Evolutionary conservation across 2,329 filamentous ascomycete genomes (phyloP).

Genomic region (Raffaelea albimanens): DNA sequence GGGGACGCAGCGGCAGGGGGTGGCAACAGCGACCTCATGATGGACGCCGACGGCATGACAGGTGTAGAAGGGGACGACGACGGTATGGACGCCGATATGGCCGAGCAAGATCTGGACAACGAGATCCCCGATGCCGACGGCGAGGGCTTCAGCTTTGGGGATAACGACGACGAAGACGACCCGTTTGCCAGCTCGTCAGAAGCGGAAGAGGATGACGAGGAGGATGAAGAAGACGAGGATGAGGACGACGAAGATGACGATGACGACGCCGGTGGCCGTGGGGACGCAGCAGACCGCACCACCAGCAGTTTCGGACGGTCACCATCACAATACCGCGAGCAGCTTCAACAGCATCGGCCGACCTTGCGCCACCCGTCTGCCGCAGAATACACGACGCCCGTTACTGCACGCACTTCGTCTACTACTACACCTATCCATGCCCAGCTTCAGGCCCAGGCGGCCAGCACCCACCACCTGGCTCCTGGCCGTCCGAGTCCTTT

Average conservation of each 20-base stretch:
- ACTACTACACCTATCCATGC: too few species aligned
- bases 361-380: too few species aligned
- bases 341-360: too few species aligned
- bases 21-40: constrained; percentile 46
- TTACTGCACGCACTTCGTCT: too few species aligned
- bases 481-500: too few species aligned
- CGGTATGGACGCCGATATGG: constrained; percentile 35
- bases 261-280: constrained; percentile 18
- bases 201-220: constrained; percentile 29
- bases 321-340: not conserved
- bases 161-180: constrained; percentile 29
- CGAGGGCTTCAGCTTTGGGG: constrained; percentile 40
- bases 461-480: too few species aligned
- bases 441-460: too few species aligned
- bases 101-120: constrained; percentile 56
- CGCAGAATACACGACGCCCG: too few species aligned
- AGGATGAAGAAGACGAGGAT: constrained; percentile 26
- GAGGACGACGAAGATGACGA: not conserved
- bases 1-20: constrained; percentile 78
- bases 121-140: constrained; percentile 61
- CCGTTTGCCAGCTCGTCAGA: constrained; percentile 16
- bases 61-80: constrained; percentile 23
- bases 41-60: constrained; percentile 28
- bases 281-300: too few species aligned
- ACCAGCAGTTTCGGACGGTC: too few species aligned